phyloP scores from a whole-genome alignment of 176 grass and related monocot species.

The Oryza rufipogon region DNA sequence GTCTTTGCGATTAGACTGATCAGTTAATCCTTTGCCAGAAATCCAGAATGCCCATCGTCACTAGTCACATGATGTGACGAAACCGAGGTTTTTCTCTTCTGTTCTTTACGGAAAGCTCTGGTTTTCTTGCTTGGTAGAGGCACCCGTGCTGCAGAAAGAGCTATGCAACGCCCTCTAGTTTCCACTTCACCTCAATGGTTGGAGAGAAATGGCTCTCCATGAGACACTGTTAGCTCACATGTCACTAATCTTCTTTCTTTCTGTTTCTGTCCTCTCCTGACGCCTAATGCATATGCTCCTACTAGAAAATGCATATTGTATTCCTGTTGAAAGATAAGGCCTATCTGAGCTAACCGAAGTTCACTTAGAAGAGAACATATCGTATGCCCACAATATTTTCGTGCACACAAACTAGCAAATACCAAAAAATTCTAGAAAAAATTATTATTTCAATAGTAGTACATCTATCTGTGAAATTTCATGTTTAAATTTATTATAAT shows the following conservation, averaged over 20 bases:
- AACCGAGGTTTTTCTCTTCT: not conserved
- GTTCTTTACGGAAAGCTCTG: not conserved
- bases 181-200: constrained; percentile 37
- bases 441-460: too few species aligned
- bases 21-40: not conserved
- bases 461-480: too few species aligned
- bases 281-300: constrained; percentile 20
- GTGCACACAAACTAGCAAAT: too few species aligned
- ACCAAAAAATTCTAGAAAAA: too few species aligned
- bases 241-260: constrained; percentile 22
- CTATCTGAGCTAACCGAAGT: not conserved
- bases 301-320: constrained; percentile 31
- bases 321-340: constrained; percentile 4
- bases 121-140: not conserved
- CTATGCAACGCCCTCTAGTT: not conserved
- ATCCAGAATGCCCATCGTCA: not conserved
- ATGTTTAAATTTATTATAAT: too few species aligned
- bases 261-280: not conserved
- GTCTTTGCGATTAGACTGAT: not conserved
- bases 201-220: not conserved
- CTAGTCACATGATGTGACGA: not conserved
- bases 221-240: not conserved
- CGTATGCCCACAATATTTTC: accelerated
- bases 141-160: not conserved
- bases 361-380: too few species aligned